Conservation (phyloP, 805 yeast genomes). For the Metschnikowia koreensis region DNA sequence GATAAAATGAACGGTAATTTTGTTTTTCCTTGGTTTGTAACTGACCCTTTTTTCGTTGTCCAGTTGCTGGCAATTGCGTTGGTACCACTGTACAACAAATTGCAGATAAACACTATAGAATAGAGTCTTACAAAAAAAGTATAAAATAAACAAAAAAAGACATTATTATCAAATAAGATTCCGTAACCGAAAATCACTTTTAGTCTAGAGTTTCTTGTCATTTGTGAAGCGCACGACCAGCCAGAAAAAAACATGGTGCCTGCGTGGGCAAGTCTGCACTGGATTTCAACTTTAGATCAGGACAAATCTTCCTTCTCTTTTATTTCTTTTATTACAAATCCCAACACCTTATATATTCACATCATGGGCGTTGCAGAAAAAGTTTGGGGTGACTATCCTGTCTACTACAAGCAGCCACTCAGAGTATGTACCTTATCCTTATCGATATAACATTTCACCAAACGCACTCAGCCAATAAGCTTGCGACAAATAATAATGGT, state of each 20-base stretch:
- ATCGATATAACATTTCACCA: not conserved
- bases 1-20: no score
- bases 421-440: conserved; percentile 46
- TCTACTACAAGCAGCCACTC: conserved; percentile 59
- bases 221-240: conserved; percentile 10
- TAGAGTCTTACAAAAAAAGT: no score
- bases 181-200: not conserved
- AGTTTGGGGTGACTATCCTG: conserved; percentile 52
- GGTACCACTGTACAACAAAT: no score
- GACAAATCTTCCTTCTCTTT: not conserved
- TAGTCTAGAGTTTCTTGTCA: not conserved
- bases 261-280: not conserved
- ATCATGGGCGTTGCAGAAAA: conserved; percentile 31
- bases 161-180: no score
- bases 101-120: no score
- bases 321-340: not conserved
- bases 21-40: not conserved
- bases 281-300: not conserved
- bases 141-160: no score
- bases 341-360: not conserved
- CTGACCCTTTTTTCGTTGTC: no score
- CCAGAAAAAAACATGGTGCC: conserved; percentile 3
- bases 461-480: not conserved
- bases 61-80: no score
- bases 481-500: not conserved